These are phyloP conservation scores for Pseudogymnoascus verrucosus DNA, from an alignment of 2,329 filamentous ascomycete genomes.

Conservation along the genomic window DNA sequence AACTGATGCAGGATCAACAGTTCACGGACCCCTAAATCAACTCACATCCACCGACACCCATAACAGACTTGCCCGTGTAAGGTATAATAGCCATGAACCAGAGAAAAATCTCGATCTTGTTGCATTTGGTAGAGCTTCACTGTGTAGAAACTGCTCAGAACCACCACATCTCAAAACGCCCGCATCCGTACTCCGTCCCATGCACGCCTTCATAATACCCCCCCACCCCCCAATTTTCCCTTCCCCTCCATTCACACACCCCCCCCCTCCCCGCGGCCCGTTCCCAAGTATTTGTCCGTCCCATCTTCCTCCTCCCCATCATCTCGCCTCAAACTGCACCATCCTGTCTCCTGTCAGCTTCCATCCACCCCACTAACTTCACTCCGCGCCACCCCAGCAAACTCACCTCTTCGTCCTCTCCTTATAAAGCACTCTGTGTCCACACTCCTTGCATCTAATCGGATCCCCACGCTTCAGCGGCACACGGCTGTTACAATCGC, in stretches of 20 bases:
- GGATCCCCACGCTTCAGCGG: constrained; percentile 68
- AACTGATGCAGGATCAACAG: background rate
- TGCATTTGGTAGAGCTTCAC: constrained; percentile 4
- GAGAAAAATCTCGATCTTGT: background rate
- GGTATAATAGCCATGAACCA: background rate
- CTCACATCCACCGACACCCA: background rate
- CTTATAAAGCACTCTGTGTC: constrained; percentile 94
- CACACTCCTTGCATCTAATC: constrained; percentile 86
- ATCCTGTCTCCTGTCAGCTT: constrained; percentile 51
- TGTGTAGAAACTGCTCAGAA: background rate
- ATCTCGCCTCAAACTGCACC: constrained; percentile 97
- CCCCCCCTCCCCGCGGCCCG: background rate
- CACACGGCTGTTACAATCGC: constrained; percentile 75
- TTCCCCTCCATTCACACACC: background rate
- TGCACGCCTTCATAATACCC: constrained; percentile 3
- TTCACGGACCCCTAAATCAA: background rate
- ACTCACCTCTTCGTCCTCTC: constrained; percentile 91
- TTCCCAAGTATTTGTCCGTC: background rate
- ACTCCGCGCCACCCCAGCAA: constrained; percentile 11
- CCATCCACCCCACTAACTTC: background rate
- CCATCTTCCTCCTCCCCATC: constrained; percentile 23
- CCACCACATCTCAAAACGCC: constrained; percentile 1
- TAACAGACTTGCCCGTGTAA: background rate
- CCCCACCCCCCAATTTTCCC: background rate
- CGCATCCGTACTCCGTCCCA: constrained; percentile 2